Percentiles rank a stretch among this genome's conserved stretches.
phyloP scores from a whole-genome alignment of 352 stramenopile species.

The Phytophthora sansomeana region DNA sequence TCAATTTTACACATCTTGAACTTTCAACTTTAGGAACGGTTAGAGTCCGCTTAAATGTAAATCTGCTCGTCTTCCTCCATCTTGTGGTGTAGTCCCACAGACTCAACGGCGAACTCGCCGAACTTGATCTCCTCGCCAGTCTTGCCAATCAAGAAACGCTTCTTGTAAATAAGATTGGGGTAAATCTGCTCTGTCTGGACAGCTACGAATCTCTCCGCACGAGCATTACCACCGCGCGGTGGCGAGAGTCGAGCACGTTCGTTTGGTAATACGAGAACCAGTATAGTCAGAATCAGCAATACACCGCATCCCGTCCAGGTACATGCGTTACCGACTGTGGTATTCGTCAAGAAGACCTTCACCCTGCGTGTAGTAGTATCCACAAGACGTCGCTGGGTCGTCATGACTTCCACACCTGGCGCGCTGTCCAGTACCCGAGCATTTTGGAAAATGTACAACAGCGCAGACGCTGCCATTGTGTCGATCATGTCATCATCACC shows the following conservation, averaged over 20 bases:
- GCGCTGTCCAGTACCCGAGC: slow-evolving; percentile 44
- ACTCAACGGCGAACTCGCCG: slow-evolving; percentile 72
- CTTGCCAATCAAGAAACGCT: slow-evolving; percentile 76
- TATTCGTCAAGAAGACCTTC: slow-evolving; percentile 67
- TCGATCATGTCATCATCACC: slow-evolving; percentile 33
- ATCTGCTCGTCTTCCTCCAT: slow-evolving; percentile 81
- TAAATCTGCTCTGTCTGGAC: slow-evolving; percentile 80
- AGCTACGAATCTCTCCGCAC: slow-evolving; percentile 68
- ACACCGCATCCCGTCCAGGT: slow-evolving; percentile 57
- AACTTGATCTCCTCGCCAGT: slow-evolving; percentile 79
- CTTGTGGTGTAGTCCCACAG: slow-evolving; percentile 63
- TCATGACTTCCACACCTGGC: slow-evolving; percentile 20
- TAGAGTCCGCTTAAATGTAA: slow-evolving; percentile 43
- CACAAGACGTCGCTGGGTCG: slow-evolving; percentile 37
- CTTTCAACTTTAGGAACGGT: slow-evolving; percentile 1
- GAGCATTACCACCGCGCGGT: slow-evolving; percentile 58
- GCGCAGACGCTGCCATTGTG: slow-evolving; percentile 50
- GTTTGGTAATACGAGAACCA: slow-evolving; percentile 61
- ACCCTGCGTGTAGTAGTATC: slow-evolving; percentile 32
- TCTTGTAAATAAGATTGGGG: slow-evolving; percentile 83
- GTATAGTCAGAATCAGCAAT: slow-evolving; percentile 51
- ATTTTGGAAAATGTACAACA: slow-evolving; percentile 67
- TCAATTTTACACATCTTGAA: slow-evolving; percentile 21
- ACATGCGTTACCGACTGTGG: slow-evolving; percentile 56
- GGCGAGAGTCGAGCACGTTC: slow-evolving; percentile 58